Conservation (phyloP, 176 grass and related monocot genomes). For the Saccharum officinarum region DNA sequence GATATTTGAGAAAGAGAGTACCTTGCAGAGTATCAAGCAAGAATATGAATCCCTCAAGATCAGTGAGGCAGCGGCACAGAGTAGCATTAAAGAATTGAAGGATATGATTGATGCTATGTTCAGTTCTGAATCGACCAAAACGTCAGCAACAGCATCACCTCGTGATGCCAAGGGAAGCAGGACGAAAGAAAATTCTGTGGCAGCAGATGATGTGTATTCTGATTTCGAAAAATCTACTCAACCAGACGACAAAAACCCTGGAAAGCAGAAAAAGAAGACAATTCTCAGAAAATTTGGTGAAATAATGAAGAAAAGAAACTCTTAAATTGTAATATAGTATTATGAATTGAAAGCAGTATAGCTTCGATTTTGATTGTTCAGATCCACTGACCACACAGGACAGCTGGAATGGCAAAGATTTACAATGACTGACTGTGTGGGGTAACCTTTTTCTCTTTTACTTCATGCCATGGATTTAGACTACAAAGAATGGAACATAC, state of each 20-base stretch:
- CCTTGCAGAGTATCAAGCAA: conserved; percentile 64
- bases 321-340: conserved; percentile 38
- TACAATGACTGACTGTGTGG: conserved; percentile 13
- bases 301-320: conserved; percentile 55
- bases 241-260: conserved; percentile 34
- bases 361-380: conserved; percentile 20
- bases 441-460: conserved; percentile 8
- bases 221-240: conserved; percentile 30
- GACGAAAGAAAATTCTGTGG: conserved; percentile 14
- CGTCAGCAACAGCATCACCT: conserved; percentile 43
- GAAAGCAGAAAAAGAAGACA: conserved; percentile 56
- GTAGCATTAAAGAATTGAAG: conserved; percentile 70
- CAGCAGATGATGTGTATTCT: conserved; percentile 44
- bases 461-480: conserved; percentile 18
- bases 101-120: conserved; percentile 73
- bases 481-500: conserved; percentile 15
- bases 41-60: conserved; percentile 84
- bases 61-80: conserved; percentile 69
- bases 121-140: conserved; percentile 45
- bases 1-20: conserved; percentile 69
- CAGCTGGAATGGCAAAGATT: conserved; percentile 10
- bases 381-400: conserved; percentile 8
- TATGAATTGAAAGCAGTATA: conserved; percentile 14
- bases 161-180: conserved; percentile 29
- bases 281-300: conserved; percentile 63